Conservation (phyloP, 192 early-diverging fungal species). For the Backusella australiensis region DNA sequence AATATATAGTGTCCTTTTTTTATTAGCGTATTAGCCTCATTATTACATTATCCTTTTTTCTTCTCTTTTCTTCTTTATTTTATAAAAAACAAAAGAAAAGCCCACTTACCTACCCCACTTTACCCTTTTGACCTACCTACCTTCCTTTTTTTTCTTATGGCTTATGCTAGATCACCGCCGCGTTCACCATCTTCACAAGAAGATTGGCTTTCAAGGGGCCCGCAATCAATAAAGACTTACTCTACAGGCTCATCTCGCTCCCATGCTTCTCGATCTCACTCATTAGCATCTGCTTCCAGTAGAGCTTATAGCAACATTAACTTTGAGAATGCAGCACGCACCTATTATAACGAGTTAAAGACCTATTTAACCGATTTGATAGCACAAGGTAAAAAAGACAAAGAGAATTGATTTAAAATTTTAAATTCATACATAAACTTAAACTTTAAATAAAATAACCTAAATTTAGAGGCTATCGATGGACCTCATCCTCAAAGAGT, state of each 20-base stretch:
- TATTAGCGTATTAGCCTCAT: not conserved
- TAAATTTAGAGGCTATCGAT: constrained; percentile 24
- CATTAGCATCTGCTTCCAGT: constrained; percentile 29
- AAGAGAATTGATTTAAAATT: not conserved
- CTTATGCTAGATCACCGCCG: constrained; percentile 16
- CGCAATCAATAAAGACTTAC: constrained; percentile 12
- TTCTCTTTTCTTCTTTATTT: not conserved
- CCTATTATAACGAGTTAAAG: constrained; percentile 28
- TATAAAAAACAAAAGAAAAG: not conserved
- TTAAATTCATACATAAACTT: not conserved
- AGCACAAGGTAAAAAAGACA: constrained; percentile 24
- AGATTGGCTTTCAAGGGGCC: constrained; percentile 11
- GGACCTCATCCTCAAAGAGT: constrained; percentile 41
- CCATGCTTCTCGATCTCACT: constrained; percentile 24
- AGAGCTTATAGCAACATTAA: constrained; percentile 11
- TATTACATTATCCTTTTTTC: not conserved
- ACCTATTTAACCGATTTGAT: constrained; percentile 20
- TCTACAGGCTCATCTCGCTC: constrained; percentile 28
- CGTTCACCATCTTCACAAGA: constrained; percentile 17
- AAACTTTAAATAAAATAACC: not conserved
- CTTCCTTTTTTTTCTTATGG: constrained; percentile 5
- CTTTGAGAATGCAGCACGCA: constrained; percentile 20
- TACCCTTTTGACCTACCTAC: not conserved
- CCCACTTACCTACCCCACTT: not conserved
- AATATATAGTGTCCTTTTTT: not conserved